Evolutionary conservation across 2,329 filamentous ascomycete genomes (phyloP).

Genomic region (Helotiales sp.): DNA sequence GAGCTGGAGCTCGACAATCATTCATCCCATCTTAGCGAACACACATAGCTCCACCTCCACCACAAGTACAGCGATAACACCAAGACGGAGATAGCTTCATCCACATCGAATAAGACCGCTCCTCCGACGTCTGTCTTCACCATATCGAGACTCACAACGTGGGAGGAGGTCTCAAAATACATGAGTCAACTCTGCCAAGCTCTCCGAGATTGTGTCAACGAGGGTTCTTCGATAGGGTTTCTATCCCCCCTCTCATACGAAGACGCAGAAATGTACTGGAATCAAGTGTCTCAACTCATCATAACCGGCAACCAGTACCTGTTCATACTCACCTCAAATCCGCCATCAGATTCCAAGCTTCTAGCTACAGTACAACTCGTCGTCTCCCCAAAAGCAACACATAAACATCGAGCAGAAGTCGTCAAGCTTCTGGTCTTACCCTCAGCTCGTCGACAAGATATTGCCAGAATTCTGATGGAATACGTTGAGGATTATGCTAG

Average conservation of each 20-base stretch:
- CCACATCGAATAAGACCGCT: not conserved
- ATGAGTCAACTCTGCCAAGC: not conserved
- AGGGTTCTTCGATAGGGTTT: slow-evolving; percentile 10
- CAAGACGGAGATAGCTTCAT: not conserved
- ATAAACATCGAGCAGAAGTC: slow-evolving; percentile 9
- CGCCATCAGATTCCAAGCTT: not conserved
- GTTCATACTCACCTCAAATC: not conserved
- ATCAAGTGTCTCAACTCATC: not conserved
- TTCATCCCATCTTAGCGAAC: too few relatives aligned
- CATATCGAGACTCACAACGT: not conserved
- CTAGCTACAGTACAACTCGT: slow-evolving; percentile 6
- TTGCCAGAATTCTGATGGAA: slow-evolving; percentile 10
- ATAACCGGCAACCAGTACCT: not conserved
- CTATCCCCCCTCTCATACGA: not conserved
- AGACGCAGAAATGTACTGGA: slow-evolving; percentile 2
- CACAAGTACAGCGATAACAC: not conserved
- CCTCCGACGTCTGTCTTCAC: not conserved
- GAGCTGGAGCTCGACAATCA: too few relatives aligned
- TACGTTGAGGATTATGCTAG: slow-evolving; percentile 8
- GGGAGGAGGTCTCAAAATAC: not conserved
- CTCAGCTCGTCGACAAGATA: not conserved
- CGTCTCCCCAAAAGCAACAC: slow-evolving; percentile 1
- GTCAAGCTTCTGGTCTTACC: slow-evolving; percentile 8
- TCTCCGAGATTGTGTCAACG: slow-evolving; percentile 9
- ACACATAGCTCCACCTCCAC: not conserved